Percentiles rank a stretch among this genome's conserved stretches.
These are phyloP conservation scores for Podochytrium sp. DNA, from an alignment of 192 early-diverging fungal genomes.

Conservation along the genomic window DNA sequence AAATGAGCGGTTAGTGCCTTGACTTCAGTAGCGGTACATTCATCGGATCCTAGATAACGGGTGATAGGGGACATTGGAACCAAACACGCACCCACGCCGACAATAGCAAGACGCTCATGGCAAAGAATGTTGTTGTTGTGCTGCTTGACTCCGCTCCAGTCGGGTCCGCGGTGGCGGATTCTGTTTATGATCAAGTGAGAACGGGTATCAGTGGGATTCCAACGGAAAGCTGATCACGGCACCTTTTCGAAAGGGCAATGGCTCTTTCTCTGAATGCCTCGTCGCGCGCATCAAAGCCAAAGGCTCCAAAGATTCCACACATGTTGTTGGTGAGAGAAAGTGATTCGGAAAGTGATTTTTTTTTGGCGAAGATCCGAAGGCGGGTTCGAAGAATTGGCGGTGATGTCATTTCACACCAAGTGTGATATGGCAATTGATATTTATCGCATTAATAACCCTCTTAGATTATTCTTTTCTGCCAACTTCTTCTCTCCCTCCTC, in stretches of 20 bases:
- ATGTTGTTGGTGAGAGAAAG: constrained; percentile 50
- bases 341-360: neutral
- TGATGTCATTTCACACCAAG: too few relatives aligned
- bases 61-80: neutral
- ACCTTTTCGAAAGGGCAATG: constrained; percentile 86
- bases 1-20: too few relatives aligned
- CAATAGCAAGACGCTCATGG: constrained; percentile 98
- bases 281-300: constrained; percentile 81
- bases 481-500: too few relatives aligned
- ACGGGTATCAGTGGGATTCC: neutral
- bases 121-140: constrained; percentile 86
- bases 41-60: neutral
- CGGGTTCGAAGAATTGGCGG: too few relatives aligned
- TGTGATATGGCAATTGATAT: too few relatives aligned
- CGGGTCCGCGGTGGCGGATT: constrained; percentile 97
- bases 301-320: constrained; percentile 98
- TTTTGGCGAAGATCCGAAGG: too few relatives aligned
- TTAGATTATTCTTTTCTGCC: too few relatives aligned
- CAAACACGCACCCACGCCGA: constrained; percentile 87
- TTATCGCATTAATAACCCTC: too few relatives aligned
- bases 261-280: constrained; percentile 80
- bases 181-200: constrained; percentile 33
- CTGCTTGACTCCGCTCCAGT: constrained; percentile 92
- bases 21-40: too few relatives aligned
- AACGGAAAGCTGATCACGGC: constrained; percentile 29